Base-by-base conservation (phyloP, 306 rosid species). In the Castanea sativa region DNA sequence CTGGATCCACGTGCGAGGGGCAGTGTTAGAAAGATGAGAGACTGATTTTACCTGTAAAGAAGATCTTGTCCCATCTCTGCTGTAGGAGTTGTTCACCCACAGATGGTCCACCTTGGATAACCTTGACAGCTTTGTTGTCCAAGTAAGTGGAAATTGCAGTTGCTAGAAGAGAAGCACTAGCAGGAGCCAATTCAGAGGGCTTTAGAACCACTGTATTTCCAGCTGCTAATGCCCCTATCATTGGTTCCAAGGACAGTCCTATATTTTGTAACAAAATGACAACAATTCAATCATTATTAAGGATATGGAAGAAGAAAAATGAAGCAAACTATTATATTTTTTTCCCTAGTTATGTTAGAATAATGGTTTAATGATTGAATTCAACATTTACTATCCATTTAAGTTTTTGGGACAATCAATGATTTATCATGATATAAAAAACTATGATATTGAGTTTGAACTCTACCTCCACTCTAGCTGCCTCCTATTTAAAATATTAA, bases 181-280 rank as follows among this genome's bases (percentile, higher is more conserved):
- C 21, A 68, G 92, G 86, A 23, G 97, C 81, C 71, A 87, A 12
- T 78, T 93, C 97, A 33, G 96, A 91, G 65, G 91, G 94, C 74
- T 93, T 91, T 49, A 91, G 38, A 59, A 93, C 86, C 2, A 63
- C 90, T 20, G 73, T 53, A 85, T 93, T 93, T 74, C 97, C 97
- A 13, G 97, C 94, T 27, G 97, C 91, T 55, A 93, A 18, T 0
- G 96, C 97, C 75, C 97, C 97, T 27, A 92, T 88, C 18, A 89
- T 73, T 29, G 97, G 96, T 76, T 92, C 97, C 87, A 92, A 85
- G 53, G 94, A 88, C 68, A 93, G 61, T 73, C 97, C 97, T 93
- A 35, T 45, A 1, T 63, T 67, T 64, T 60, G 23, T 32, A 12
- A 18, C 2, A 9, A 76, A 23, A 56, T 16, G 21, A 61, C 60